phyloP scores from a whole-genome alignment of 1,139 yeast species.

The Yamadazyma oceani region DNA sequence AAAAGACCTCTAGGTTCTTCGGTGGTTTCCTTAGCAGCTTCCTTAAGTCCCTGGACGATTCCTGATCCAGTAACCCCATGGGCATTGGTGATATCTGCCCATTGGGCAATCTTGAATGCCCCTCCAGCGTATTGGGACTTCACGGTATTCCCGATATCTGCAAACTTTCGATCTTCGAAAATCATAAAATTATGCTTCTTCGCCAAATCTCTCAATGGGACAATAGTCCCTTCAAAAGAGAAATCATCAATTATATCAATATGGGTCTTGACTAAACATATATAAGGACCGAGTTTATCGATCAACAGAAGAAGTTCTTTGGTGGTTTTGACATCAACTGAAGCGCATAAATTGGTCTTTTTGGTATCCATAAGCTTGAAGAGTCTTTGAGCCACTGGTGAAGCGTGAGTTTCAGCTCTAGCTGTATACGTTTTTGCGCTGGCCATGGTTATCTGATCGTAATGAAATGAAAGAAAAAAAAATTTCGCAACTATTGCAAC shows the following conservation, averaged over 20 bases:
- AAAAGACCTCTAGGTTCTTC: constrained; percentile 80
- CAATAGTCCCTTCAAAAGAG: constrained; percentile 72
- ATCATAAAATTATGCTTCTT: constrained; percentile 80
- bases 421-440: constrained; percentile 50
- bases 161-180: constrained; percentile 96
- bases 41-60: constrained; percentile 82
- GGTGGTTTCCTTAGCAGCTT: constrained; percentile 75
- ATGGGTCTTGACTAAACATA: constrained; percentile 92
- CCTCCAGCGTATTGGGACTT: constrained; percentile 93
- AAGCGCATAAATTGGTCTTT: constrained; percentile 89
- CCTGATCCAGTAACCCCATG: constrained; percentile 98
- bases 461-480: constrained; percentile 3
- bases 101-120: constrained; percentile 78
- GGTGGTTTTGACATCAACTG: constrained; percentile 87
- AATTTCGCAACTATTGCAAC: background rate
- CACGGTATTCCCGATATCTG: constrained; percentile 98
- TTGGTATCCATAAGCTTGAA: constrained; percentile 75
- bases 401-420: constrained; percentile 70
- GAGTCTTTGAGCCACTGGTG: constrained; percentile 78
- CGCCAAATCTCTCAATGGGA: constrained; percentile 69
- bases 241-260: constrained; percentile 91
- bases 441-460: constrained; percentile 16
- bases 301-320: constrained; percentile 67
- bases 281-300: constrained; percentile 84
- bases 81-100: constrained; percentile 98